Base-by-base conservation (phyloP, 371 early-diverging fungal species). In the Actinomucor elegans region DNA sequence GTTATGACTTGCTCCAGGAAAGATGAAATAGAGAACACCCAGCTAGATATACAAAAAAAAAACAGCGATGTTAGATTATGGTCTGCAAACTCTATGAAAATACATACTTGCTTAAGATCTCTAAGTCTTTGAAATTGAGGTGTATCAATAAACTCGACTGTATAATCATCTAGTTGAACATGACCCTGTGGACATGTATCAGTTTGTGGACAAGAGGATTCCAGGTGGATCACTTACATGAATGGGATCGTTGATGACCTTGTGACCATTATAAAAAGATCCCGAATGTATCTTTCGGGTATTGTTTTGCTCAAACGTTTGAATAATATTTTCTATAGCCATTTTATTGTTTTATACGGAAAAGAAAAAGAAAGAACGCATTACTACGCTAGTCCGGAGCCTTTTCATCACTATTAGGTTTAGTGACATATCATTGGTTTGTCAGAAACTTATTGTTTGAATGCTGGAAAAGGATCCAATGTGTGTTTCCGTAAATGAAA, bases 1-100 rank as follows among this genome's bases (percentile, higher is more conserved):
- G 61, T 91, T 94, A 73, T 98, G 96, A 23, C 88, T 86, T 1
- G 86, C 97, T 37, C 95, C 95, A 0, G 97, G 96, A 64, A 93
- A 97, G 2, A 98, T 96, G 59, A 83, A 92, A 65, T 97, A 95
- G 3, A 90, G 81, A 1, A 69, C 62, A 7, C 77, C 77, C 2
- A 77, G 52, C 77, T 77, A 18, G 21, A 34, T n/a, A 31, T 32
- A 20, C n/a, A 28, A 27, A 27, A 35, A 41, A 14, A 32, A 15
- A n/a, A 14, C n/a, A n/a, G n/a, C n/a, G n/a, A n/a, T n/a, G n/a
- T n/a, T n/a, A n/a, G n/a, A n/a, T n/a, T 11, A 9, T 43, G 28
- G 1, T 24, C 24, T 10, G 18, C 10, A 23, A 17, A 7, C 14
- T 34, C 72, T n/a, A 90, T 88, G 48, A 92, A 70, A 20, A 15